Evolutionary conservation across 1,284 basidiomycete species (phyloP).

Genomic region (Cystobasidiaceae sp.): DNA sequence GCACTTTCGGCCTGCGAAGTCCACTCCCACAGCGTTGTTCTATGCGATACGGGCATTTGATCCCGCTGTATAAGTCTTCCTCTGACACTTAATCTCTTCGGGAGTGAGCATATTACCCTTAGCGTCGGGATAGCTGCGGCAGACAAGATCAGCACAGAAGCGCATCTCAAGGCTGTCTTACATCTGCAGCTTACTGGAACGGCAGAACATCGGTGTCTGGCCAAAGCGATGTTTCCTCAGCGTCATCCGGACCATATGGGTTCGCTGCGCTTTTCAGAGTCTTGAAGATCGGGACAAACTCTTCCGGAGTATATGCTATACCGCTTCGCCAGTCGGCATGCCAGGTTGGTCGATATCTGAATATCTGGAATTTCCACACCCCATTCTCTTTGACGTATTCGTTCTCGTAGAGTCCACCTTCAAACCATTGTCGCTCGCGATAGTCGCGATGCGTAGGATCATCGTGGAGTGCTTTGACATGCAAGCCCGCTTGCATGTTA

Average conservation of each 20-base stretch:
- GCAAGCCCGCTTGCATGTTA: conserved; percentile 11
- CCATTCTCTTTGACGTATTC: conserved; percentile 1
- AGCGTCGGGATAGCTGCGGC: not conserved
- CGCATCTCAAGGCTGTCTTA: not conserved
- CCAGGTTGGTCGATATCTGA: conserved; percentile 4
- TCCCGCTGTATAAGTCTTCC: not conserved
- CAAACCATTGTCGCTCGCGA: conserved; percentile 4
- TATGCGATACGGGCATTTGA: not conserved
- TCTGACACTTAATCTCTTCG: not conserved
- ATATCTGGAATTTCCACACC: conserved; percentile 6
- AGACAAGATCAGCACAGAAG: too few relatives aligned
- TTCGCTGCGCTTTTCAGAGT: not conserved
- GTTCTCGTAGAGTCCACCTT: conserved; percentile 14
- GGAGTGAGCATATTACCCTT: not conserved
- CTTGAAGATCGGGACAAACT: not conserved
- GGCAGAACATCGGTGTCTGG: not conserved
- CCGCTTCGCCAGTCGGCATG: not conserved
- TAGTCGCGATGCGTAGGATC: not conserved
- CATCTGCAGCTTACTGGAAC: not conserved
- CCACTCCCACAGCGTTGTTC: too few relatives aligned
- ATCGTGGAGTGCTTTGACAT: not conserved
- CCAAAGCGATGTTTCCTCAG: not conserved
- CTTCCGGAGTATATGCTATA: conserved; percentile 1
- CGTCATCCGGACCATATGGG: not conserved
- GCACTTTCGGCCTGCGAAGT: too few relatives aligned